phyloP scores from a whole-genome alignment of 1,139 yeast genomes.

The Geotrichum reessii region DNA sequence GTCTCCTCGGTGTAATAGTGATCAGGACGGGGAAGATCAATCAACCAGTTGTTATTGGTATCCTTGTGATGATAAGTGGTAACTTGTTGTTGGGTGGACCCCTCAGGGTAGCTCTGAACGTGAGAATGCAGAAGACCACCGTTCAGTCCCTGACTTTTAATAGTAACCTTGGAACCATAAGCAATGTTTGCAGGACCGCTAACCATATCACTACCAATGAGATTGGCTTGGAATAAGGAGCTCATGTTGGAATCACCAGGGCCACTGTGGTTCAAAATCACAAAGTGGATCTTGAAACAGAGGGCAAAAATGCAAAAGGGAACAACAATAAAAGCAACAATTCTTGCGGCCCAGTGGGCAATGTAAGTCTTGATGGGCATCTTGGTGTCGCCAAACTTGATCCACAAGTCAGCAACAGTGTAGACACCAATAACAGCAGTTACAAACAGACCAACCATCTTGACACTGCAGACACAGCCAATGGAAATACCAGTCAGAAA shows the following conservation, averaged over 20 bases:
- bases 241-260: slow-evolving; percentile 98
- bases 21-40: slow-evolving; percentile 69
- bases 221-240: slow-evolving; percentile 90
- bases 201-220: slow-evolving; percentile 70
- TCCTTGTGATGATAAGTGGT: slow-evolving; percentile 94
- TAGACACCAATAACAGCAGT: slow-evolving; percentile 84
- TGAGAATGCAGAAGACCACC: slow-evolving; percentile 95
- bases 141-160: slow-evolving; percentile 85
- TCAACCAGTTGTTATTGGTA: slow-evolving; percentile 80
- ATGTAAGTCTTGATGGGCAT: slow-evolving; percentile 44
- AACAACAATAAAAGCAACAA: slow-evolving; percentile 60
- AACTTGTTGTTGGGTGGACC: slow-evolving; percentile 93
- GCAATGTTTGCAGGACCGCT: slow-evolving; percentile 88
- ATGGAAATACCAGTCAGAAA: slow-evolving; percentile 68
- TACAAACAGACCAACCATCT: slow-evolving; percentile 92
- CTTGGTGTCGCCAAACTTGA: slow-evolving; percentile 51
- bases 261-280: slow-evolving; percentile 71
- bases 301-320: slow-evolving; percentile 65
- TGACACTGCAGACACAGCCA: slow-evolving; percentile 82
- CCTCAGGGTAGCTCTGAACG: slow-evolving; percentile 87
- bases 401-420: slow-evolving; percentile 66
- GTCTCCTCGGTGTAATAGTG: slow-evolving; percentile 48
- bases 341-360: slow-evolving; percentile 67
- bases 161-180: slow-evolving; percentile 68
- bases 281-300: slow-evolving; percentile 76